phyloP scores from a whole-genome alignment of 148 eudicot species.

The Nepenthes gracilis region DNA sequence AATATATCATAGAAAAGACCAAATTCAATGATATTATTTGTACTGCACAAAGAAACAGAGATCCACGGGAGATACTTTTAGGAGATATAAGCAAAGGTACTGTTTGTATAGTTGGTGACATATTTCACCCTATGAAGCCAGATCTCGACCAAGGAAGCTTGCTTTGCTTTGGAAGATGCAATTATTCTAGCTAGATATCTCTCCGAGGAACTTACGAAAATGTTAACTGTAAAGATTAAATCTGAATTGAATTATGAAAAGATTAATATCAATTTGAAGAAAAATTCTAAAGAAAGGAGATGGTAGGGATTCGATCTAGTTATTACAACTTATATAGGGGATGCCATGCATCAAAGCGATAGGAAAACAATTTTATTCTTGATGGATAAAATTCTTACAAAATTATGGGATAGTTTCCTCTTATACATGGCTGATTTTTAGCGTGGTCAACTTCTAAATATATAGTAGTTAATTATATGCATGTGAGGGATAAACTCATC shows the following conservation, averaged over 20 bases:
- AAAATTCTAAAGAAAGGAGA: too few relatives aligned
- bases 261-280: too few relatives aligned
- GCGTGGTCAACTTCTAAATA: neutral
- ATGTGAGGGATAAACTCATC: too few relatives aligned
- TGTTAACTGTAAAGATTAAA: too few relatives aligned
- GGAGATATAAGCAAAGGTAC: conserved; percentile 3
- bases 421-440: neutral
- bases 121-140: conserved; percentile 15
- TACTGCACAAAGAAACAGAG: conserved; percentile 1
- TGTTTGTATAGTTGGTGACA: conserved; percentile 9
- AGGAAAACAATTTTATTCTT: neutral
- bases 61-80: conserved; percentile 14
- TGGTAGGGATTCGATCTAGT: too few relatives aligned
- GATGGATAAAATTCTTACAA: neutral
- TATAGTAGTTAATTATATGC: too few relatives aligned
- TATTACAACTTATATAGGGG: too few relatives aligned
- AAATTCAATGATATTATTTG: neutral
- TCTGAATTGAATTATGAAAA: too few relatives aligned
- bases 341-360: too few relatives aligned
- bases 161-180: conserved; percentile 13
- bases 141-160: conserved; percentile 13
- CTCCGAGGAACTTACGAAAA: too few relatives aligned
- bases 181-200: neutral
- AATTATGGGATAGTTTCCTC: neutral
- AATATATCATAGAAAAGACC: conserved; percentile 3